A percentile compares a stretch with the other conserved stretches of the same genome.
Evolutionary conservation across 1,284 basidiomycete genomes (phyloP).

Genomic region (Phenoliferia sp.): DNA sequence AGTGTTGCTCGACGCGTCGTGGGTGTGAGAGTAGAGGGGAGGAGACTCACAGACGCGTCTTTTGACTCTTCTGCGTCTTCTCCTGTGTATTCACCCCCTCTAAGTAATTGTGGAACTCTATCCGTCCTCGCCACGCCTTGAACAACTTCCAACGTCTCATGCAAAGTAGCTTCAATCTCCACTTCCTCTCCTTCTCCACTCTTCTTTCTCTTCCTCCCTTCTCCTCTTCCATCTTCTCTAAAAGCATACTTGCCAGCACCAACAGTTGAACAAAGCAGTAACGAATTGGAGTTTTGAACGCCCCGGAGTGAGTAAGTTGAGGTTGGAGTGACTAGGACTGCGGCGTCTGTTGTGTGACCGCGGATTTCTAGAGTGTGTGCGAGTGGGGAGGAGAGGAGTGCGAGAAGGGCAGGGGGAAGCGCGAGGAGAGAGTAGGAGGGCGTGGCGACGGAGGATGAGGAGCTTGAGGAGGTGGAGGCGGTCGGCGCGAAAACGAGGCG

Average conservation of each 20-base stretch:
- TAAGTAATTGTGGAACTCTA: conserved; percentile 15
- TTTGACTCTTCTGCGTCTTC: conserved; percentile 2
- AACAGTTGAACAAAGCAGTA: conserved; percentile 52
- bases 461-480: not conserved
- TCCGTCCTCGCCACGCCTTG: conserved; percentile 28
- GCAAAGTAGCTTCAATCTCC: conserved; percentile 30
- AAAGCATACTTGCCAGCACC: not conserved
- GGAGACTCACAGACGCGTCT: not conserved
- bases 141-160: conserved; percentile 36
- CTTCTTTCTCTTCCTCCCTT: not conserved
- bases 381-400: not conserved
- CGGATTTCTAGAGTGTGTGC: conserved; percentile 54
- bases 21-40: not conserved
- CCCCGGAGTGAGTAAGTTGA: conserved; percentile 76
- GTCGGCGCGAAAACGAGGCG: not conserved
- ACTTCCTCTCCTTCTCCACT: conserved; percentile 35
- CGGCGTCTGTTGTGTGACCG: conserved; percentile 72
- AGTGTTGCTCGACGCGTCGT: no score
- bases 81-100: conserved; percentile 20
- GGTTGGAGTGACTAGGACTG: conserved; percentile 73
- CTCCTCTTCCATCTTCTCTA: conserved; percentile 12
- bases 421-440: conserved; percentile 9
- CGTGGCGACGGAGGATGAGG: not conserved
- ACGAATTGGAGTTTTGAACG: conserved; percentile 75
- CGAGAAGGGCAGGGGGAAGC: conserved; percentile 2